Evolutionary conservation across 1,284 basidiomycete species (phyloP), one percentile per base, ranked within the genome.

Genomic region (Trichosporon sp.): DNA sequence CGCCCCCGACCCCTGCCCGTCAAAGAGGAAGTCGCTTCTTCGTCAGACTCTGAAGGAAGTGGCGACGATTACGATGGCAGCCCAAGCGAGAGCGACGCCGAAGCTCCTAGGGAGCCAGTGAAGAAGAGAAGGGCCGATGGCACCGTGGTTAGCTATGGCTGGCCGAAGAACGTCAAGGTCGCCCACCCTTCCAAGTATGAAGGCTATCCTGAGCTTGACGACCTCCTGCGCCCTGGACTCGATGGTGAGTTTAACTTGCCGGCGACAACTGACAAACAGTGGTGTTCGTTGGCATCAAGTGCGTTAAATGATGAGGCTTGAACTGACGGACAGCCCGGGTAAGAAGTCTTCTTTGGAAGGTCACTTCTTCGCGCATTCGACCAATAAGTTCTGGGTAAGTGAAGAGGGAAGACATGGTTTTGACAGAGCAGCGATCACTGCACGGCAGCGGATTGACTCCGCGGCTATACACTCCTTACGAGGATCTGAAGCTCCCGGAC

Each of bases 351-450:
- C 90, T 0, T 84, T 86, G 68, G 83, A 86, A 4, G 91, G 91
- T 0, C 89, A 91, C 78, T 91, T 92, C 78, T 93, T 89, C 78
- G 90, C 88, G 0, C 88, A 90, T 75, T 88, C 88, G 0, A 89
- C 88, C 0, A 93, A 93, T 78, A 83, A 83, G 72, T 85, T 83
- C 71, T 85, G 82, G 81, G 80, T 80, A 56, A 66, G 78, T 85
- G 19, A 87, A 88, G 26, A 87, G 89, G 88, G 74, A 31, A 80
- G 56, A 70, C 66, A 51, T 2, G 19, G 5, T 4, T 14, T 32
- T 37, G 31, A 63, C 31, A 8, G 4, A 35, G 3, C 31, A 63
- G 59, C 10, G 38, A 26, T 66, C 61, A 10, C n/a, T 67, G 14
- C 48, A 48, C 16, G 63, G 26, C 1, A 35, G 68, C 88, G 89